Base-by-base conservation (phyloP, 305 asterid genomes). In the Fraxinus baroniana region DNA sequence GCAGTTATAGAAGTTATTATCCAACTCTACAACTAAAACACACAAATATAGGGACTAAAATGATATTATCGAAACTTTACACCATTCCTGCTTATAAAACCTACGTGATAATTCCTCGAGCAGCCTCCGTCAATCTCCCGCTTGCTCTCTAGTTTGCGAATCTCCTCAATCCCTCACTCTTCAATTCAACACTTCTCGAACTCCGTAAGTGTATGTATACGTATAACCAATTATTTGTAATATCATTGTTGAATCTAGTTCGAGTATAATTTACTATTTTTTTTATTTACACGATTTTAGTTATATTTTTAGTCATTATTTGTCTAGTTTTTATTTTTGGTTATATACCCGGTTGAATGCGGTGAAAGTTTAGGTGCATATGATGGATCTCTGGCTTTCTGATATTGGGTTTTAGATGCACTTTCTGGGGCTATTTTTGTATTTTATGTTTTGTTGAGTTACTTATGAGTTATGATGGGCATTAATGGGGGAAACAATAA, bases 61-160 rank as follows among this genome's bases (percentile, higher is more conserved):
- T n/a, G 68, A 24, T 80, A 80, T 55, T 77, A 77, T 32, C 82
- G 30, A 46, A 57, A 77, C 37, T 84, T 44, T 17, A 13, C 2
- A 35, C 41, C 22, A 12, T 77, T 76, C 78, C 57, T 66, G 35
- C 18, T 10, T 28, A 24, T 74, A 83, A 83, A 77, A 33, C 85
- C 83, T 74, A 35, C 60, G 28, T 37, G 78, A 80, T 36, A 66
- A 33, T 83, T 36, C 2, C 6, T 5, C 12, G 10, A 5, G 7
- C 81, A 32, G 55, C 57, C 22, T 70, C 75, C 75, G 75, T 77
- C 78, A 79, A 18, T 74, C 83, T 74, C 88, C 81, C 88, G 88
- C 88, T 84, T 57, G 7, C 73, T 80, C 20, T 3, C 77, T n/a
- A 32, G 7, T 17, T 41, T 0, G 52, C n/a, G 75, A 18, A 64